Base-by-base conservation (phyloP, 768 basidiomycete genomes). In the Cystofilobasidium macerans region DNA sequence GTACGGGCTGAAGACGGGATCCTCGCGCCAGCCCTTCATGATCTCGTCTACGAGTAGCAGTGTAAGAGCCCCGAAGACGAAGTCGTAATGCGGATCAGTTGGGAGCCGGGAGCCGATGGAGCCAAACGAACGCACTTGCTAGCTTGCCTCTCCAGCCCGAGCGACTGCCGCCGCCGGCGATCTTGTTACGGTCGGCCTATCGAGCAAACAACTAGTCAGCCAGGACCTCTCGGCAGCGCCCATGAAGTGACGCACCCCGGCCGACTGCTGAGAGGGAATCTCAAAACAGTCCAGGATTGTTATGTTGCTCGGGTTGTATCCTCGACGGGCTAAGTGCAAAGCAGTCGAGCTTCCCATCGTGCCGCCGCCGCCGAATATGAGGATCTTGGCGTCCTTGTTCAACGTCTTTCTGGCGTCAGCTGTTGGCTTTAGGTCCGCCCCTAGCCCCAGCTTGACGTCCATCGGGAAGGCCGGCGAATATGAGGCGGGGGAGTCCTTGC, bases 111-210 rank as follows among this genome's bases (percentile, higher is more conserved):
- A n/a, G n/a, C n/a, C n/a, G n/a, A n/a, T n/a, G n/a, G n/a, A n/a
- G n/a, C n/a, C n/a, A n/a, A n/a, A n/a, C n/a, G 3, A 3, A 7
- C 42, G 42, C 42, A 42, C 42, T 56, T 0, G 68, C 58, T 18
- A 73, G 62, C 65, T 70, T 43, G 12, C 64, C 69, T 30, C 60
- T 57, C 20, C 68, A 69, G 4, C 71, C 69, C 22, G 69, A 69
- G 57, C 65, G 32, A 16, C 45, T 47, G 18, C 47, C 69, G 6
- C 70, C 70, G 4, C 69, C 60, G 0, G 61, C 66, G 22, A 68
- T 68, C 66, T 76, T 76, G 71, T 76, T 76, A 18, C 74, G 64
- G 59, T 76, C 75, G 61, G n/a, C n/a, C n/a, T n/a, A n/a, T n/a
- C n/a, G n/a, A n/a, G n/a, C n/a, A n/a, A n/a, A n/a, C n/a, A n/a